Conservation (phyloP, 2,329 filamentous ascomycete species). For the Colletotrichum echinochloae region DNA sequence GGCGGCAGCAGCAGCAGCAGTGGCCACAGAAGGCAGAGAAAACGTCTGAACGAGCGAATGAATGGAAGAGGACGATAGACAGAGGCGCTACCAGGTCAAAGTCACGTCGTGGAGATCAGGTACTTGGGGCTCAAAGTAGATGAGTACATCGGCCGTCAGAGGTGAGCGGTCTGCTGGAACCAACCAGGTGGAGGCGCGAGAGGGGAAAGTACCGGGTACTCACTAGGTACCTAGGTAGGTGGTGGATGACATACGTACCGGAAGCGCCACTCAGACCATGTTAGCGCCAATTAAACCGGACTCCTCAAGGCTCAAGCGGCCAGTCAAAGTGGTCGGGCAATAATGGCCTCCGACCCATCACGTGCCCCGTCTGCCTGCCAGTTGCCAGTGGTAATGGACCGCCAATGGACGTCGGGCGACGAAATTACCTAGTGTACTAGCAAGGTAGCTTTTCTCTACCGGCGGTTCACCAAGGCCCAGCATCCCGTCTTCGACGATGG, state of each 20-base stretch:
- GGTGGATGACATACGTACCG: background rate
- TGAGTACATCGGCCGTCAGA: slow-evolving; percentile 8
- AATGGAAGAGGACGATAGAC: slow-evolving; percentile 23
- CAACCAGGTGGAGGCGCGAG: slow-evolving; percentile 18
- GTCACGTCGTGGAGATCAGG: slow-evolving; percentile 37
- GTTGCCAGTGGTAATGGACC: slow-evolving; percentile 2
- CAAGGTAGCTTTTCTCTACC: too few species aligned
- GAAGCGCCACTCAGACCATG: slow-evolving; percentile 30
- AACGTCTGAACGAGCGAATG: background rate
- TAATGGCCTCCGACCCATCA: slow-evolving; percentile 23
- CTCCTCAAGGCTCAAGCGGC: slow-evolving; percentile 31
- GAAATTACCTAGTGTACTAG: slow-evolving; percentile 2
- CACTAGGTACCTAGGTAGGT: too few species aligned
- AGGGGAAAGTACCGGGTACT: slow-evolving; percentile 23
- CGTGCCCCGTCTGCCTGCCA: slow-evolving; percentile 16
- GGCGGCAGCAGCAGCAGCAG: slow-evolving; percentile 20
- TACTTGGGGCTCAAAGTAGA: slow-evolving; percentile 25
- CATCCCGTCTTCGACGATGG: background rate
- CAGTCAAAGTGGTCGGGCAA: slow-evolving; percentile 29
- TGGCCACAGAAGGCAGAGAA: slow-evolving; percentile 3
- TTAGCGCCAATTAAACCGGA: slow-evolving; percentile 41
- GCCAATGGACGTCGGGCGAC: background rate
- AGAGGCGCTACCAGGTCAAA: slow-evolving; percentile 37
- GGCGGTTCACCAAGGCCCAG: background rate
- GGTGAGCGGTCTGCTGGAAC: slow-evolving; percentile 16